Percentiles rank a stretch among this genome's conserved stretches.
phyloP scores from a whole-genome alignment of 345 rosid genomes.

The Erucastrum elatum region DNA sequence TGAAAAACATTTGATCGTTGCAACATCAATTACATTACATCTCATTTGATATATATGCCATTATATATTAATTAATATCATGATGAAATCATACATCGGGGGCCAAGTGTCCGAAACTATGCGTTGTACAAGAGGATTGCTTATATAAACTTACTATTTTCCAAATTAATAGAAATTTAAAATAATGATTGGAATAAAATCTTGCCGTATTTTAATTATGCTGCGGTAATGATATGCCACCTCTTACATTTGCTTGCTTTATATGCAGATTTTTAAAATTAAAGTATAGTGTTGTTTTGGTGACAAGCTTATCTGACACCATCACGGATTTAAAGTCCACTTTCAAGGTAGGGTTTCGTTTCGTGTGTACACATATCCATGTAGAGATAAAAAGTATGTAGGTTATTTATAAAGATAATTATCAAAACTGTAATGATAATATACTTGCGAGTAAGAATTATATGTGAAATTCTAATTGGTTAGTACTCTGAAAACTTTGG shows the following conservation, averaged over 20 bases:
- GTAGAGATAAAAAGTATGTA: neutral
- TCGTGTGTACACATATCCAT: conserved; percentile 6
- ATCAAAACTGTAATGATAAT: neutral
- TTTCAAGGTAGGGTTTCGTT: conserved; percentile 15
- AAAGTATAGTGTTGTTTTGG: neutral
- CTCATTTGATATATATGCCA: neutral
- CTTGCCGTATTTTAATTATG: neutral
- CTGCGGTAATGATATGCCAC: neutral
- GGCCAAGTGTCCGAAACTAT: neutral
- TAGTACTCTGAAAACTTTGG: neutral
- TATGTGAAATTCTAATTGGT: neutral
- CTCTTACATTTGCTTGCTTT: neutral
- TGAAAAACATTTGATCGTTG: neutral
- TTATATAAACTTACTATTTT: neutral
- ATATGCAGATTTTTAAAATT: neutral
- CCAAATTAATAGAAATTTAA: neutral
- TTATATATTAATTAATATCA: neutral
- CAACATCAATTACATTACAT: conserved; percentile 7
- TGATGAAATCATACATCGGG: conserved; percentile 10
- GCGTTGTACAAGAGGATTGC: neutral
- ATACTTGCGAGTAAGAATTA: neutral
- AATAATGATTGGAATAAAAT: neutral
- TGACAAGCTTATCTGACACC: neutral
- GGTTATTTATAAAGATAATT: neutral
- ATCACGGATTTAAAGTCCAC: neutral